Conservation (phyloP, 768 basidiomycete species). For the Leccinum incarnatum region DNA sequence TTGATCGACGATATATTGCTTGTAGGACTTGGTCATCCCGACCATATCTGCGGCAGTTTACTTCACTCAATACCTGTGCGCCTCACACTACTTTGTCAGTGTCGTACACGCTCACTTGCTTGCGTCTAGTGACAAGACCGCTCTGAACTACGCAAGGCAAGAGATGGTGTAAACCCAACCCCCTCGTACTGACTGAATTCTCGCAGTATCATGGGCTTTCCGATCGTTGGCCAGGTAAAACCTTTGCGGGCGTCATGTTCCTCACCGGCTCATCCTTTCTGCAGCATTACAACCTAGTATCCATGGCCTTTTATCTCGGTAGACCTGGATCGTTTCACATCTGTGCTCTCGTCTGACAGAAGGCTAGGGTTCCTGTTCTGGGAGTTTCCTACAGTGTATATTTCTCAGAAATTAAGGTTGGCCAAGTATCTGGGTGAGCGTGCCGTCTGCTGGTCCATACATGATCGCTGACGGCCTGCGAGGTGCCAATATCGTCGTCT, state of each 20-base stretch:
- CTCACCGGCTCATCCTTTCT: neutral
- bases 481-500: constrained; percentile 58
- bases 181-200: constrained; percentile 6
- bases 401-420: constrained; percentile 56
- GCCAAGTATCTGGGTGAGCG: constrained; percentile 60
- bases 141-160: constrained; percentile 67
- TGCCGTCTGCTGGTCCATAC: neutral
- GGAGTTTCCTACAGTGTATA: constrained; percentile 67
- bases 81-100: neutral
- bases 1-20: neutral
- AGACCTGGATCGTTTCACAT: neutral
- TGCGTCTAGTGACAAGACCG: constrained; percentile 58
- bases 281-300: constrained; percentile 63
- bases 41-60: constrained; percentile 62
- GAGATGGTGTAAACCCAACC: neutral
- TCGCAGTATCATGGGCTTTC: constrained; percentile 60
- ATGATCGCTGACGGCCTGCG: neutral
- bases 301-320: constrained; percentile 64
- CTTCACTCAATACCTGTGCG: constrained; percentile 65
- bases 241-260: neutral
- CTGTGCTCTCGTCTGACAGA: constrained; percentile 1
- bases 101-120: constrained; percentile 35
- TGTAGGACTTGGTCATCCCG: constrained; percentile 50
- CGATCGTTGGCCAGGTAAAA: constrained; percentile 56
- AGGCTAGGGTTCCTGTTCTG: constrained; percentile 50